Evolutionary conservation across 2,329 filamentous ascomycete genomes (phyloP).

Genomic region (Daldinia sp.): DNA sequence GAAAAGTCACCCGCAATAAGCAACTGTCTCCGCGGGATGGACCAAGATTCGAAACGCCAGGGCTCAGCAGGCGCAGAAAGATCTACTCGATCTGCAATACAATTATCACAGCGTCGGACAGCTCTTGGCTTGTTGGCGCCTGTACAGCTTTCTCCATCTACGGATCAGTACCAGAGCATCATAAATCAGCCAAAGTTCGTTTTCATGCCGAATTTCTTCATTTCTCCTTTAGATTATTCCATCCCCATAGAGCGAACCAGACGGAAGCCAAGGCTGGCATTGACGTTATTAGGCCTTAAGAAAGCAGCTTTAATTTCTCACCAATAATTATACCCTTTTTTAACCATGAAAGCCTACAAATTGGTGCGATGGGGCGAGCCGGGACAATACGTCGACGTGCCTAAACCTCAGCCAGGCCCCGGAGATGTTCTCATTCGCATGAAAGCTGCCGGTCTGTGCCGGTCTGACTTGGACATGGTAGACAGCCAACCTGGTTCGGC

Average conservation of each 20-base stretch:
- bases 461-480: conserved; percentile 36
- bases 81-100: background rate
- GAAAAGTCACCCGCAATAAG: background rate
- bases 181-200: background rate
- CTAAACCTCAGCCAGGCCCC: conserved; percentile 27
- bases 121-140: background rate
- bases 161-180: background rate
- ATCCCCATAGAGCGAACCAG: background rate
- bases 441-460: conserved; percentile 36
- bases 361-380: conserved; percentile 35
- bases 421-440: conserved; percentile 36
- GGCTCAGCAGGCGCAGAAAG: background rate
- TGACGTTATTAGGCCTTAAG: background rate
- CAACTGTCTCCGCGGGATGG: background rate
- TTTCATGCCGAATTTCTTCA: background rate
- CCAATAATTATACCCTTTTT: background rate
- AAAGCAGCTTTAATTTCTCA: background rate
- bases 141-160: background rate
- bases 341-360: conserved; percentile 35
- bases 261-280: background rate
- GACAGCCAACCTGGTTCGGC: conserved; percentile 35
- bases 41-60: background rate
- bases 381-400: conserved; percentile 30
- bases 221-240: too few relatives aligned
- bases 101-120: background rate